Evolutionary conservation across 768 basidiomycete genomes (phyloP).

Genomic region (Psilocybe azurescens): DNA sequence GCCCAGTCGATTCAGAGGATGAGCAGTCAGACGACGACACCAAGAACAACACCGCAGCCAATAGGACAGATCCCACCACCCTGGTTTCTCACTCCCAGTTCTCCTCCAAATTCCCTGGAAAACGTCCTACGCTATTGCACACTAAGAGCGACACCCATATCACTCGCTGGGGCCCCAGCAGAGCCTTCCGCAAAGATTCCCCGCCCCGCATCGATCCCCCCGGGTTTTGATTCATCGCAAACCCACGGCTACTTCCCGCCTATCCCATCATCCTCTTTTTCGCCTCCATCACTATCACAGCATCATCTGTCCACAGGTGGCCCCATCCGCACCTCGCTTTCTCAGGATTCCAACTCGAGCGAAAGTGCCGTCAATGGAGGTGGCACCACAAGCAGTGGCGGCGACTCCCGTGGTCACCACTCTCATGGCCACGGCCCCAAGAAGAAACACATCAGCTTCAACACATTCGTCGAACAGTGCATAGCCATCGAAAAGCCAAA

Average conservation of each 20-base stretch:
- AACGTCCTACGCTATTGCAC: constrained; percentile 71
- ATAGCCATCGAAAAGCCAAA: constrained; percentile 88
- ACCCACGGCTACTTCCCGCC: constrained; percentile 15
- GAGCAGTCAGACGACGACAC: constrained; percentile 36
- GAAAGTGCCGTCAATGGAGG: constrained; percentile 22
- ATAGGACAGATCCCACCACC: constrained; percentile 9
- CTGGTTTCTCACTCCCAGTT: constrained; percentile 17
- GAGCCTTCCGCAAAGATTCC: constrained; percentile 64
- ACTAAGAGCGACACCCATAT: constrained; percentile 93
- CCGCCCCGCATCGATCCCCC: constrained; percentile 68
- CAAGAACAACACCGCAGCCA: constrained; percentile 25
- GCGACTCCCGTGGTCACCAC: constrained; percentile 25
- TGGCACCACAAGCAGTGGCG: constrained; percentile 19
- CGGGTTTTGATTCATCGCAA: constrained; percentile 26
- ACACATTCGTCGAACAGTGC: constrained; percentile 96
- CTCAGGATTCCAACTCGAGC: constrained; percentile 41
- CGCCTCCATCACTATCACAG: constrained; percentile 20
- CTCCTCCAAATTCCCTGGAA: constrained; percentile 22
- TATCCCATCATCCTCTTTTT: constrained; percentile 24
- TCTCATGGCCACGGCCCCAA: constrained; percentile 34
- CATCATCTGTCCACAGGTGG: constrained; percentile 20
- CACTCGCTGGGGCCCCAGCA: constrained; percentile 53
- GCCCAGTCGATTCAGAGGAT: constrained; percentile 59
- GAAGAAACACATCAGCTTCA: constrained; percentile 95
- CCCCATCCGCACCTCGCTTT: constrained; percentile 32